Base-by-base conservation (phyloP, 2,329 filamentous ascomycete genomes). In the Curvularia spicifera region DNA sequence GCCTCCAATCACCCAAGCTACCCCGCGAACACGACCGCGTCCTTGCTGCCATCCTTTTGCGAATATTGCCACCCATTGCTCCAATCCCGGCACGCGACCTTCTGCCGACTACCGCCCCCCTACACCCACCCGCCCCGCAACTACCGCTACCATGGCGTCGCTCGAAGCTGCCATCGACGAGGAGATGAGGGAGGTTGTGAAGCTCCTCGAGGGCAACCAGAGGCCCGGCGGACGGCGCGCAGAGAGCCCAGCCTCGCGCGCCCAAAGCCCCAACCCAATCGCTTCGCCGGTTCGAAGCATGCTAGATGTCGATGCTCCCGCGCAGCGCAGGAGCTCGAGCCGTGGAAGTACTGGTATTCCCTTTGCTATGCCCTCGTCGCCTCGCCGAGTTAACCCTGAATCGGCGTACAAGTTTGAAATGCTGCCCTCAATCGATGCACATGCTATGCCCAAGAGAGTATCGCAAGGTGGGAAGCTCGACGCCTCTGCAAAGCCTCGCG, bases 91-190 rank as follows among this genome's bases (percentile, higher is more conserved):
- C 61, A 61, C 58, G 56, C 60, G 53, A 60, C 57, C 39, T 37
- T 35, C 43, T 40, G n/a, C 50, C 50, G 15, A 43, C 43, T 31
- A 42, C 28, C 40, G 33, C 18, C 5, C 35, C 37, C 31, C 44
- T 39, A 51, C 40, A 31, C 33, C 24, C 47, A 42, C 40, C 52
- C 15, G 8, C 29, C 51, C 29, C 53, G 52, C 54, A 39, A 18
- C 47, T 60, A 56, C 60, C 33, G 54, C 62, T 50, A 66, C 52
- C 20, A 91, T 91, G 88, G 61, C 68, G 57, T 92, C 89, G 71
- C 85, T 93, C 71, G 90, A 92, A 78, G 85, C 89, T 48, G 86
- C 88, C 65, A 82, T 93, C 63, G 90, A 93, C 72, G 88, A 92
- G 80, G 91, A 94, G 81, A 85, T 89, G 61, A 82, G 83, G 62